Evolutionary conservation across 805 yeast genomes (phyloP), one percentile per base, ranked within the genome.

Genomic region (Metschnikowia cerradonensis): DNA sequence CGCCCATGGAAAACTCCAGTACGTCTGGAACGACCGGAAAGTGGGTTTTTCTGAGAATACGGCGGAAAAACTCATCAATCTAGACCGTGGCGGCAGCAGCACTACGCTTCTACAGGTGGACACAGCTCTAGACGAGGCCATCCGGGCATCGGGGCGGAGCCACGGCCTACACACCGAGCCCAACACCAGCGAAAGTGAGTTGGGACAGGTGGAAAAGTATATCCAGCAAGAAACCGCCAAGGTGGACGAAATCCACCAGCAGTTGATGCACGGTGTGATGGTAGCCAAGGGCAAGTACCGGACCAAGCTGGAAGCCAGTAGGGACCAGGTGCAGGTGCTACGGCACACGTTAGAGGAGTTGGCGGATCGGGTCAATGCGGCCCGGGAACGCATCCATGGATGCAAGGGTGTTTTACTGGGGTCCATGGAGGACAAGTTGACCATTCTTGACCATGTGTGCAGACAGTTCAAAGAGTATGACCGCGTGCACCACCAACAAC

Each of bases 381-480:
- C 66, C 30, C 67, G 62, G 52, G 42, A 49, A 10, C 49, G 54
- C 11, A 64, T 72, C 40, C 59, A 59, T 15, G 51, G 53, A 14
- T 61, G 62, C 52, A 71, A 71, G 53, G 44, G 54, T 13, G 49
- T 59, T 2, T 57, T 72, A 55, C 54, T 64, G 32, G 48, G 51
- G n/a, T 65, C 63, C 4, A 56, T 73, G 47, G 54, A 56, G 4
- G 61, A 57, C 13, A 67, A 67, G 52, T 53, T 73, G 44, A 66
- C 66, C 36, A 49, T 65, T 8, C 60, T 73, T 50, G 76, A 73
- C 46, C 52, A 56, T 22, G 59, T 73, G 6, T 65, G 67, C 41
- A 52, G 55, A 14, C 56, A 60, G 42, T 67, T 72, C 42, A 53
- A 55, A 30, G 65, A 64, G 43, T 64, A 68, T 50, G 59, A 70